A percentile compares a stretch with the other conserved stretches of the same genome.
Evolutionary conservation across 441 rosid species (phyloP).

Genomic region (Adansonia grandidieri): DNA sequence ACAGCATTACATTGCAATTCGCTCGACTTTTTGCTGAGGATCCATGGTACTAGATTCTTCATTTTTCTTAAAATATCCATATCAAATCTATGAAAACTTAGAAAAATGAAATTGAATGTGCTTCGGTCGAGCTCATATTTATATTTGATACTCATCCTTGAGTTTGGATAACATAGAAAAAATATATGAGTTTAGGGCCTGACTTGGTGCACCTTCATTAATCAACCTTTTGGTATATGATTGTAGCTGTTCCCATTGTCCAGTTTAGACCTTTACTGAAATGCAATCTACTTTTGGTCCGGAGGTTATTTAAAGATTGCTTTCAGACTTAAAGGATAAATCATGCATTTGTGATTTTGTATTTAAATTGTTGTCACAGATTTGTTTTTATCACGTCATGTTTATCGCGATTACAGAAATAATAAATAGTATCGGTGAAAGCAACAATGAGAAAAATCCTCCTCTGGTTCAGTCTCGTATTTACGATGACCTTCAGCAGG

Average conservation of each 20-base stretch:
- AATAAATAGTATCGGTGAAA: not conserved
- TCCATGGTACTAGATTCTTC: too few relatives aligned
- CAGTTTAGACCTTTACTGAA: too few relatives aligned
- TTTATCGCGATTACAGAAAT: too few relatives aligned
- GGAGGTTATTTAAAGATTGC: slow-evolving; percentile 58
- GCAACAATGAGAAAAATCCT: not conserved
- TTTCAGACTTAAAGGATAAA: slow-evolving; percentile 82
- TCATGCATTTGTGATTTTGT: slow-evolving; percentile 69
- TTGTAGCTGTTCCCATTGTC: not conserved
- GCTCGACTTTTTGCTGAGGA: not conserved
- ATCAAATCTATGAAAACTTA: too few relatives aligned
- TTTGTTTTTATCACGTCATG: slow-evolving; percentile 28
- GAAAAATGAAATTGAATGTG: too few relatives aligned
- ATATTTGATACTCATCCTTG: too few relatives aligned
- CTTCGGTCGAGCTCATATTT: too few relatives aligned
- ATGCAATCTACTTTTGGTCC: slow-evolving; percentile 23
- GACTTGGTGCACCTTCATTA: not conserved
- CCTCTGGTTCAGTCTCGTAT: too few relatives aligned
- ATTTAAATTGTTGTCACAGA: slow-evolving; percentile 33
- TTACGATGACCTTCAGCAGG: not conserved
- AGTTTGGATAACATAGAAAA: too few relatives aligned
- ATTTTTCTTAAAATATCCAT: too few relatives aligned
- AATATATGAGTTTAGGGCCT: not conserved
- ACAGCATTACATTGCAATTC: not conserved
- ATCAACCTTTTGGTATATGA: not conserved